phyloP scores from a whole-genome alignment of 148 eudicot species.

The Camellia granthamiana region DNA sequence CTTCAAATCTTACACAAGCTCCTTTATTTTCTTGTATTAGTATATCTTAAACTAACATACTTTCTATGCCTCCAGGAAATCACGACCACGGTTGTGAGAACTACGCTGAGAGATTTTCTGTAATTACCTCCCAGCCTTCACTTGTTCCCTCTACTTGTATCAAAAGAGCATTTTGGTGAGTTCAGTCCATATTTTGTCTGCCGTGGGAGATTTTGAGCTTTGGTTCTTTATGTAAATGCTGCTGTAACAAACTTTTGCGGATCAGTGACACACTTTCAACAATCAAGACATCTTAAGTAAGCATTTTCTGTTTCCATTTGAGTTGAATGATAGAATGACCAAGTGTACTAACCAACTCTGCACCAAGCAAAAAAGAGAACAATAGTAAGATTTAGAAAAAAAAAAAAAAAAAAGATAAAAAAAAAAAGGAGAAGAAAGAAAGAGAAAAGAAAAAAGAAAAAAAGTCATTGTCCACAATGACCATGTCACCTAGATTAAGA shows the following conservation, averaged over 20 bases:
- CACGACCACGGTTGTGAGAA: conserved; percentile 12
- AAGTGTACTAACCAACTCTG: not conserved
- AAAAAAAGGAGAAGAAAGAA: not conserved
- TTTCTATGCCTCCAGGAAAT: conserved; percentile 25
- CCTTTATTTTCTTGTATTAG: not conserved
- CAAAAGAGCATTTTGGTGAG: not conserved
- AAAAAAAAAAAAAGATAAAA: no score
- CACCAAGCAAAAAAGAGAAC: not conserved
- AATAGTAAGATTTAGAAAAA: no score
- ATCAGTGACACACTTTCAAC: not conserved
- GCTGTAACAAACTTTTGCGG: not conserved
- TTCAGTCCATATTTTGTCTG: conserved; percentile 3
- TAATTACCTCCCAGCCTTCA: conserved; percentile 10
- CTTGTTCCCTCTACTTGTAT: not conserved
- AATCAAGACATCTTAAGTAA: conserved; percentile 5
- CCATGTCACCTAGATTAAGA: not conserved
- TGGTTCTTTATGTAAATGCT: conserved; percentile 12
- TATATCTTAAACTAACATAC: not conserved
- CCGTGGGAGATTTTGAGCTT: conserved; percentile 2
- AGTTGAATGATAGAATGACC: not conserved
- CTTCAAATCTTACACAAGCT: not conserved
- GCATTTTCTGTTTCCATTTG: not conserved
- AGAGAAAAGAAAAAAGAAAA: not conserved
- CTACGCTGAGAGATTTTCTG: conserved; percentile 43
- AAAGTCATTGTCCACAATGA: not conserved